Base-by-base conservation (phyloP, 148 eudicot species). In the Nyssa sinensis region DNA sequence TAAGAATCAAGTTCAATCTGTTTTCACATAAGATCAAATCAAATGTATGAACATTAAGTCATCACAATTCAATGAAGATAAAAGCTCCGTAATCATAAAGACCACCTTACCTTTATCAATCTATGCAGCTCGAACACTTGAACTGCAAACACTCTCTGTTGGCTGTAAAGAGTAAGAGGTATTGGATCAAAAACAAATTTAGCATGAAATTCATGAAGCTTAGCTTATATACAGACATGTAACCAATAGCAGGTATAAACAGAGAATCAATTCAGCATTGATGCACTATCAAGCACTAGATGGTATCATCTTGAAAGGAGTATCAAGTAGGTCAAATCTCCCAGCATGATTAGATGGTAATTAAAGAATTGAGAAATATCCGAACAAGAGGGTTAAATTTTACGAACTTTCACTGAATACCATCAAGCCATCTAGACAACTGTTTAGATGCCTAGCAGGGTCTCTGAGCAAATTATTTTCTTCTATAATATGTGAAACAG, bases 91-190 rank as follows among this genome's bases (percentile, higher is more conserved):
- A 73, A 60, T 68, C 44, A 16, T 28, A 29, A 58, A 65, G 69
- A 47, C 32, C 32, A 10, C 23, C 71, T 67, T 71, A 95, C 99
- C 99, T 95, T 88, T 58, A 95, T 77, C 81, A 95, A 69, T 82
- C 98, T 82, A 82, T 95, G 99, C 89, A 94, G 74, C 93, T 94
- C 98, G 55, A 94, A 94, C 57, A 94, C 84, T 91, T 94, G 98
- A 84, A 92, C 86, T 39, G 97, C 93, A 82, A 94, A 88, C 67
- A 82, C 86, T 82, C 97, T 82, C 77, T 92, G 98, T 70, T 94
- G 98, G 74, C 98, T 94, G 95, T 62, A 86, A 86, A 70, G 80
- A 58, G 68, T 63, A 75, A 72, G 65, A 74, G 30, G 67, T 70
- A 77, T 74, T 49, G 65, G 78, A 77, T 81, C 64, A 76, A 64